These are phyloP conservation scores for Oryza officinalis DNA, from an alignment of 176 grass and related monocot genomes.

Conservation along the genomic window DNA sequence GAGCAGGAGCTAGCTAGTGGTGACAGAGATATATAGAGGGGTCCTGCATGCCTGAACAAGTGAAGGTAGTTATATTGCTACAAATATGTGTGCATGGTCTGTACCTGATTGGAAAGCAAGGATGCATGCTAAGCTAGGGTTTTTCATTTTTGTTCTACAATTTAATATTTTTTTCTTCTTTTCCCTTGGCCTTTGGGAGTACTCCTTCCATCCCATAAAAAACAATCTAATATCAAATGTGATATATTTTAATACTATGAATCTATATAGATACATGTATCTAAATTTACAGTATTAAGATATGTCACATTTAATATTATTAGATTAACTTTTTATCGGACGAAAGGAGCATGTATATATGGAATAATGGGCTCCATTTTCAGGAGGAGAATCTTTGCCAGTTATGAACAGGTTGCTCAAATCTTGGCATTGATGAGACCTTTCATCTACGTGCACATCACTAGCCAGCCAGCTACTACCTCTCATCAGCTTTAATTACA, in stretches of 20 bases:
- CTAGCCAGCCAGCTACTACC: not conserved
- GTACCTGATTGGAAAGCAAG: conserved; percentile 21
- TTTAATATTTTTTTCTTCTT: too few relatives aligned
- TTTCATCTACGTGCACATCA: conserved; percentile 13
- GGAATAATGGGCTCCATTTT: conserved; percentile 31
- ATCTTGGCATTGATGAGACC: conserved; percentile 31
- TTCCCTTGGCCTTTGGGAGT: not conserved
- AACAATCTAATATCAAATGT: too few relatives aligned
- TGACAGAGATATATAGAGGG: not conserved
- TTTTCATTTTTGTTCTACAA: not conserved
- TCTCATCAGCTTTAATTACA: not conserved
- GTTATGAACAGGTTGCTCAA: conserved; percentile 47
- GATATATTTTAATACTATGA: too few relatives aligned
- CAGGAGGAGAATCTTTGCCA: conserved; percentile 51
- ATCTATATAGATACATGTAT: too few relatives aligned
- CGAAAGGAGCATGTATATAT: not conserved
- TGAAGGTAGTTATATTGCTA: conserved; percentile 23
- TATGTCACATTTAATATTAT: too few relatives aligned
- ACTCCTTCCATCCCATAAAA: too few relatives aligned
- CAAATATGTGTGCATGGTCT: conserved; percentile 20
- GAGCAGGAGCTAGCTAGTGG: not conserved
- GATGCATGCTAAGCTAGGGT: not conserved
- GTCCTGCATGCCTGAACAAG: conserved; percentile 12
- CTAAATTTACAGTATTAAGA: too few relatives aligned
- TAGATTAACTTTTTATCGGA: too few relatives aligned